Conservation (phyloP, 805 yeast species). For the Candida boidinii region DNA sequence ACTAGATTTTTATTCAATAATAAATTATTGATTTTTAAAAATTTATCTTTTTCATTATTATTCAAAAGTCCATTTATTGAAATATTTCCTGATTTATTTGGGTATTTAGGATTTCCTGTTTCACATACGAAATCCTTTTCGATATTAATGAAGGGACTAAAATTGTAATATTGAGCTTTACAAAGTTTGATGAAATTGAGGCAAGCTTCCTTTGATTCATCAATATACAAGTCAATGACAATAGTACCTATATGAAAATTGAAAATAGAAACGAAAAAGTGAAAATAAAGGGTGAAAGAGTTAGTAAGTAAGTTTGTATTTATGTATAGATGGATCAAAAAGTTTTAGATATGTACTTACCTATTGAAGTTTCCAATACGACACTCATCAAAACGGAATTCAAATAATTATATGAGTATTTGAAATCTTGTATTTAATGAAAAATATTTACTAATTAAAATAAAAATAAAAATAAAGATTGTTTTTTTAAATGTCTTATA, state of each 20-base stretch:
- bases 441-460: too few species aligned
- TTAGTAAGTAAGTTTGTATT: too few species aligned
- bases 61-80: neutral
- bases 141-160: conserved; percentile 39
- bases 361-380: conserved; percentile 29
- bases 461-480: too few species aligned
- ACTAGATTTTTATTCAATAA: conserved; percentile 10
- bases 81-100: conserved; percentile 11
- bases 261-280: too few species aligned
- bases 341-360: too few species aligned
- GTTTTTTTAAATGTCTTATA: too few species aligned
- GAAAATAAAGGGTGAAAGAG: too few species aligned
- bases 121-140: conserved; percentile 30
- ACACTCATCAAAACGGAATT: conserved; percentile 35
- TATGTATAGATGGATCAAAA: too few species aligned
- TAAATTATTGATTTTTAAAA: neutral
- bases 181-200: conserved; percentile 47
- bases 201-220: conserved; percentile 29
- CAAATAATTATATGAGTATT: too few species aligned
- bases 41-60: neutral
- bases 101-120: conserved; percentile 42
- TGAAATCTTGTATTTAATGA: too few species aligned
- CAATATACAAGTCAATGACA: conserved; percentile 37
- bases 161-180: conserved; percentile 41
- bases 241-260: too few species aligned